Base-by-base conservation (phyloP, 306 rosid species). In the Acacia crassicarpa region DNA sequence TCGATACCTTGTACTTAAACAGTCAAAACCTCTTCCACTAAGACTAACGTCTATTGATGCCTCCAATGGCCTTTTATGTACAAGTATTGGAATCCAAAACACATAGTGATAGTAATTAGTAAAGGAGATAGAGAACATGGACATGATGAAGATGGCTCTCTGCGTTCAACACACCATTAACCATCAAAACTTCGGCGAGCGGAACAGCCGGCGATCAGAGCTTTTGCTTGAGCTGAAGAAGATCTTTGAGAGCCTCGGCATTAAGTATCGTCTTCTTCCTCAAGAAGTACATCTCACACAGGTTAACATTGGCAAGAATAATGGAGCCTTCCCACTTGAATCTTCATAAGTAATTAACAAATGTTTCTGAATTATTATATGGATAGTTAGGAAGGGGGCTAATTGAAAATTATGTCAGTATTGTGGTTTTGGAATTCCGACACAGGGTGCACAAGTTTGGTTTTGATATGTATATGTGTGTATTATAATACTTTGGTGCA, bases 211-310 rank as follows among this genome's bases (percentile, higher is more conserved):
- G 15, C 62, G 74, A 13, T 51, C 83, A 0, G 83, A 79, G 71
- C 83, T 79, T 3, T 35, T 79, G 13, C 32, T 79, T 1, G 77
- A 79, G 45, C 25, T 79, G 2, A 79, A 79, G 77, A 70, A 7
- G 59, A 79, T 79, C 3, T 40, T 79, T 43, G 83, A 79, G 69
- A 56, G 49, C 41, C 82, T 79, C 19, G 70, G 54, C 17, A 79
- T 69, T 4, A 79, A 53, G 77, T 79, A 79, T 11, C 69, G 63
- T 69, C 83, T 79, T 45, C 77, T 79, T 54, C 83, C 83, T 54
- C 83, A 27, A 59, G 83, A 79, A 45, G 33, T 79, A 3, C 83
- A 40, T 41, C 83, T 79, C 77, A 41, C 67, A 10, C 74, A 70
- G 33, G 74, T 79, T 16, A 70, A 56, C 70, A 8, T 41, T 61